Percentiles rank a stretch among this genome's conserved stretches.
Conservation (phyloP, 495 filamentous ascomycete species). For the Tuber indicum region DNA sequence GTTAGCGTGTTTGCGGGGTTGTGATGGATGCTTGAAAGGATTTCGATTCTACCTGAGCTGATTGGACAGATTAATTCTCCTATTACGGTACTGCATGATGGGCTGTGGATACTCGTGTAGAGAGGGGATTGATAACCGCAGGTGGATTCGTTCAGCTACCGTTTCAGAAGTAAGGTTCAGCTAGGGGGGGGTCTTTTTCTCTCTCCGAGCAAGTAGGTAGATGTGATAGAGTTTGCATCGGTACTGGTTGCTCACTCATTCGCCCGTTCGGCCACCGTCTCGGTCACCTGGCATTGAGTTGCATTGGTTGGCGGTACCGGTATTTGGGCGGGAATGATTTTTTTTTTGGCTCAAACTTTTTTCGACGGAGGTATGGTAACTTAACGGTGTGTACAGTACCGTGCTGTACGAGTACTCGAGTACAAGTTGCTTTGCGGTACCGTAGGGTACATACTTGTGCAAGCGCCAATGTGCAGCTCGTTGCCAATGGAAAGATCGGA, state of each 20-base stretch:
- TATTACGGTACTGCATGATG: neutral
- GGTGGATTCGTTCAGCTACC: neutral
- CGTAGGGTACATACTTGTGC: neutral
- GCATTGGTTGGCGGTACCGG: neutral
- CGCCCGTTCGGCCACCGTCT: neutral
- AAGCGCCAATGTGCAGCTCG: neutral
- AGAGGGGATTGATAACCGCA: too few relatives aligned
- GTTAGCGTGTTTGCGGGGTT: neutral
- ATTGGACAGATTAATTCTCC: neutral
- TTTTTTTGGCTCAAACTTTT: neutral
- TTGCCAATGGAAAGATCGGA: conserved; percentile 6
- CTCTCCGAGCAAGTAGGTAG: neutral
- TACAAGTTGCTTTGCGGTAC: too few relatives aligned
- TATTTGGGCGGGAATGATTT: neutral
- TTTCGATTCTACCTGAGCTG: neutral
- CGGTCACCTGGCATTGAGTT: neutral
- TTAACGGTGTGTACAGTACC: neutral
- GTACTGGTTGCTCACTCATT: neutral
- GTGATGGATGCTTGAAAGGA: neutral
- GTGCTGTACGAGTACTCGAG: too few relatives aligned
- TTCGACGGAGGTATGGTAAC: neutral
- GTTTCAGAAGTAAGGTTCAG: conserved; percentile 37
- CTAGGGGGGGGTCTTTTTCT: conserved; percentile 5
- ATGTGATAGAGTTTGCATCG: neutral
- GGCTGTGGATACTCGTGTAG: too few relatives aligned